Percentiles rank a stretch among this genome's conserved stretches.
phyloP scores from a whole-genome alignment of 176 grass and related monocot species.

The Aegilops bicornis region DNA sequence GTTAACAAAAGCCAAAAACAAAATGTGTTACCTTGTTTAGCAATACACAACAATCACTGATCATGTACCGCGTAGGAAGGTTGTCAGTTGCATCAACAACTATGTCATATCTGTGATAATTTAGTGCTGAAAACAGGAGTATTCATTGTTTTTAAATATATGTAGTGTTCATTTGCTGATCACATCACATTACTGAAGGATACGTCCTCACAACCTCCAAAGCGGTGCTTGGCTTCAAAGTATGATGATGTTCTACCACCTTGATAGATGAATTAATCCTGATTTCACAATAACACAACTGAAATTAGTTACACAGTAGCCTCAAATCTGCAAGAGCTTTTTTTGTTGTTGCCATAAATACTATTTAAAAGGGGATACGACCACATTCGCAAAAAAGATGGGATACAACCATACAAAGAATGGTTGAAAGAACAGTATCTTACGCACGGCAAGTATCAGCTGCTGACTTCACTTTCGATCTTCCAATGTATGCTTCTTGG shows the following conservation, averaged over 20 bases:
- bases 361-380: background rate
- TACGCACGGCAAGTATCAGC: constrained; percentile 88
- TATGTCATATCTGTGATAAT: constrained; percentile 74
- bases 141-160: background rate
- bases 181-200: constrained; percentile 45
- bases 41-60: constrained; percentile 92
- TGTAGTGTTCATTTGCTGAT: background rate
- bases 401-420: background rate
- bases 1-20: background rate
- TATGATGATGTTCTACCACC: constrained; percentile 69
- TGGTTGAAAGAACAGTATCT: constrained; percentile 34
- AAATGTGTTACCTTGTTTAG: constrained; percentile 65
- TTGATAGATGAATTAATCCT: constrained; percentile 96
- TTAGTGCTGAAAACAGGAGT: constrained; percentile 53
- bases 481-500: constrained; percentile 75
- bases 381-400: background rate
- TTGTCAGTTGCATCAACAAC: constrained; percentile 96
- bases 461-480: constrained; percentile 87
- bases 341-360: background rate
- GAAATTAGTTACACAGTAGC: constrained; percentile 8
- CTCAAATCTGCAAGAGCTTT: background rate
- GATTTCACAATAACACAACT: constrained; percentile 36
- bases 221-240: constrained; percentile 73
- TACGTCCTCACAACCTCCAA: constrained; percentile 77
- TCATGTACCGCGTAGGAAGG: constrained; percentile 93